Evolutionary conservation across 768 basidiomycete species (phyloP).

Genomic region (Mrakia gelida): DNA sequence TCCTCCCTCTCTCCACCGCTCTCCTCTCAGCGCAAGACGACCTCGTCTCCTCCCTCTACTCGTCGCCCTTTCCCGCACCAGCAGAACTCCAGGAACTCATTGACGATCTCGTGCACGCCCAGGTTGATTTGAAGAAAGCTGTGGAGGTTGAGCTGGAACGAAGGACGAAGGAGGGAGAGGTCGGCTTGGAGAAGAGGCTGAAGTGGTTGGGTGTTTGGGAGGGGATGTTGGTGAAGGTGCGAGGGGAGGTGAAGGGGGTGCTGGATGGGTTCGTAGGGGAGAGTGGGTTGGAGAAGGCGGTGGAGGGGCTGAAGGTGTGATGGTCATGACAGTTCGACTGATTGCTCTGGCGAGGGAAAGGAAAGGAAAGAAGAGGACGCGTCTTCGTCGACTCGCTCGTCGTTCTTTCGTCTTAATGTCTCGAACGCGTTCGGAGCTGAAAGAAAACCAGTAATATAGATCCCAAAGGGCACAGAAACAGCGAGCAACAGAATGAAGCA

Average conservation of each 20-base stretch:
- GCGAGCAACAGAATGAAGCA: too few species aligned
- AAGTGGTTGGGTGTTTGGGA: slow-evolving; percentile 6
- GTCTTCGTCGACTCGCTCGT: neutral
- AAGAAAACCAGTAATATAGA: neutral
- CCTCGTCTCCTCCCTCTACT: slow-evolving; percentile 2
- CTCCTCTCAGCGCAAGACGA: neutral
- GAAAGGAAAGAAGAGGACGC: neutral
- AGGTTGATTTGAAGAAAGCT: neutral
- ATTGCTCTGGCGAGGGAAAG: neutral
- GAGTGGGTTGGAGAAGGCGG: neutral
- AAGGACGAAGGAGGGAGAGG: neutral
- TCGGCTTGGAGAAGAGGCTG: neutral
- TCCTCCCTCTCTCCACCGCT: neutral
- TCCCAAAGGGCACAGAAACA: neutral
- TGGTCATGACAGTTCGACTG: neutral
- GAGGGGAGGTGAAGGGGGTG: neutral
- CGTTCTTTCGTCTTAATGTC: too few species aligned
- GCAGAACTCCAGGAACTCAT: neutral
- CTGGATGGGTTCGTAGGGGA: neutral
- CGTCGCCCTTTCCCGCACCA: neutral
- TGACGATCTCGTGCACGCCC: neutral
- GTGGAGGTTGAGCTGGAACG: neutral
- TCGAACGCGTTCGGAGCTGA: too few species aligned
- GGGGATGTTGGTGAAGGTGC: neutral
- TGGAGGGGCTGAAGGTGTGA: slow-evolving; percentile 11